Percentiles rank a stretch among this genome's conserved stretches.
phyloP scores from a whole-genome alignment of 116 monocot genomes.

The Dioscorea cayenensis region DNA sequence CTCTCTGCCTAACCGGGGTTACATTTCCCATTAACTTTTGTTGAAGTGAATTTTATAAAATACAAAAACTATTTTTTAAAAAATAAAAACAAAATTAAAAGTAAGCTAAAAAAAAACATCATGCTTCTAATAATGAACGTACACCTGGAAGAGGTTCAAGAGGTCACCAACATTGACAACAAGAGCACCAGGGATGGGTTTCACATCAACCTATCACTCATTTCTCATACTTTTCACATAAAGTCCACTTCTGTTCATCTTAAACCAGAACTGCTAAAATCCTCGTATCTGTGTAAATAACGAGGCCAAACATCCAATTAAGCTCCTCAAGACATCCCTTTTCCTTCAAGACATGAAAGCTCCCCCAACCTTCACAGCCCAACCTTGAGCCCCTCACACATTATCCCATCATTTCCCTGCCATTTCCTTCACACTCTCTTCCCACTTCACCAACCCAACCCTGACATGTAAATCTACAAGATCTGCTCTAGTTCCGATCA shows the following conservation, averaged over 20 bases:
- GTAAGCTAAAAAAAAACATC: too few relatives aligned
- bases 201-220: slow-evolving; percentile 47
- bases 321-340: slow-evolving; percentile 57
- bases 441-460: slow-evolving; percentile 35
- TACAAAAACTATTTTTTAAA: too few relatives aligned
- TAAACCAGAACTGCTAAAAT: slow-evolving; percentile 52
- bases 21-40: too few relatives aligned
- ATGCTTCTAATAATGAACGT: too few relatives aligned
- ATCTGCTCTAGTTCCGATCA: slow-evolving; percentile 27
- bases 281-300: slow-evolving; percentile 56
- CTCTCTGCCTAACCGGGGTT: too few relatives aligned
- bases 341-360: slow-evolving; percentile 34
- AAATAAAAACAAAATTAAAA: too few relatives aligned
- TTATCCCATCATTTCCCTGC: slow-evolving; percentile 31
- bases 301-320: slow-evolving; percentile 40
- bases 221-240: slow-evolving; percentile 40
- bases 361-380: slow-evolving; percentile 28
- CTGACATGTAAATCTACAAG: slow-evolving; percentile 28
- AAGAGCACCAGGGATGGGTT: slow-evolving; percentile 48
- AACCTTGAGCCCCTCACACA: slow-evolving; percentile 58
- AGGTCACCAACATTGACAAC: slow-evolving; percentile 63
- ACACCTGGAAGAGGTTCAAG: slow-evolving; percentile 36
- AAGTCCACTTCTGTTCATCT: slow-evolving; percentile 42
- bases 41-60: too few relatives aligned
- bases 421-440: slow-evolving; percentile 20